Evolutionary conservation across 108 stramenopile species (phyloP), one percentile per base, ranked within the genome.

Genomic region (Nitzschia sp.): DNA sequence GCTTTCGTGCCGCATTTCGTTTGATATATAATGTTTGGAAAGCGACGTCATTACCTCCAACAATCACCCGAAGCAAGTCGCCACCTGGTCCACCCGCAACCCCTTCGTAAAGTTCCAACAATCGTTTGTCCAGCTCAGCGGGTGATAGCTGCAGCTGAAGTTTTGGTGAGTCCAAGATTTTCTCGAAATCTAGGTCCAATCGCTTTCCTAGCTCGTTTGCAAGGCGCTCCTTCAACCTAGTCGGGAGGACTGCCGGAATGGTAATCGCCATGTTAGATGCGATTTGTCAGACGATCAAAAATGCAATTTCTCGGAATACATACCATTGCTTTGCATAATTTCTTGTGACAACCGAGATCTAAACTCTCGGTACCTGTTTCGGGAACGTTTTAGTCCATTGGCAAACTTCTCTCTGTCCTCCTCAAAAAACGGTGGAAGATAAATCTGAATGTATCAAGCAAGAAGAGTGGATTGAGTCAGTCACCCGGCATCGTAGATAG

Each of bases 141-240:
- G 93, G 89, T n/a, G 93, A 94, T 23, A 94, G 68, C 60, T 89
- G 73, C 2, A 94, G 71, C 2, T 77, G 69, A 56, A 95, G 63
- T 53, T 90, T 91, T 23, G 90, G 90, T 28, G 89, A 87, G 5
- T 77, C 61, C 0, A 92, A 69, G 4, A 92, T 68, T 45, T 73
- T 72, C 30, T 92, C 90, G 58, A 95, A 73, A 71, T 95, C 88
- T 1, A 94, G 56, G 62, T 94, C 90, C n/a, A 94, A 74, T 15
- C 85, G 75, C 65, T 87, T 91, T 61, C 89, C 83, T 1, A 94
- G 83, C 48, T 94, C 93, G 26, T 63, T 59, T 4, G 83, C 68
- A 21, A 94, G 38, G 25, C 85, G 75, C 15, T 85, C 69, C 53
- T 86, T 84, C 11, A 89, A 38, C 21, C 77, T 73, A 36, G 76